Percentiles rank a stretch among this genome's conserved stretches.
These are phyloP conservation scores for Flaveria robusta DNA, from an alignment of 129 eudicot species.

Conservation along the genomic window DNA sequence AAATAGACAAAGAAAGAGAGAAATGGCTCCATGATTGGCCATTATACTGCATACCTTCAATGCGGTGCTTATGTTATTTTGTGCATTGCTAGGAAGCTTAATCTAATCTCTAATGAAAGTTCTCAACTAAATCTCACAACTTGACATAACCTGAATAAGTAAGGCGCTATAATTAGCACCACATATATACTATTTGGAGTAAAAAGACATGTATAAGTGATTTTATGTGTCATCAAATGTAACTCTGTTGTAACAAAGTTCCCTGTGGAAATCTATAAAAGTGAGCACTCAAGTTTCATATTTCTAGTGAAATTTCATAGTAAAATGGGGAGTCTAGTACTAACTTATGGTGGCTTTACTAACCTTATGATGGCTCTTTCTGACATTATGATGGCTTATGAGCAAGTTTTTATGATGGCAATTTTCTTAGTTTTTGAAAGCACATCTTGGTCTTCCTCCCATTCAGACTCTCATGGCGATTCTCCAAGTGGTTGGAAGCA, in stretches of 20 bases:
- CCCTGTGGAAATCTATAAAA: too few relatives aligned
- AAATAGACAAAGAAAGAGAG: neutral
- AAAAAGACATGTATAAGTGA: constrained; percentile 9
- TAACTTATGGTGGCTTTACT: too few relatives aligned
- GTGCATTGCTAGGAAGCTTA: constrained; percentile 90
- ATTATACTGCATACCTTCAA: constrained; percentile 55
- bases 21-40: constrained; percentile 10
- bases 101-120: constrained; percentile 75
- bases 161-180: constrained; percentile 21
- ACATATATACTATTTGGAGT: neutral
- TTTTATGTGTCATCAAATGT: constrained; percentile 31
- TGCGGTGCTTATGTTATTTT: constrained; percentile 93
- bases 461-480: too few relatives aligned
- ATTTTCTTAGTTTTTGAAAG: too few relatives aligned
- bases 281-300: too few relatives aligned
- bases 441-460: too few relatives aligned
- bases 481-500: too few relatives aligned
- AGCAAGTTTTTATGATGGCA: too few relatives aligned
- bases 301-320: too few relatives aligned
- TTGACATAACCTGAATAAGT: constrained; percentile 69
- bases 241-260: constrained; percentile 42
- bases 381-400: too few relatives aligned
- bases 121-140: constrained; percentile 93
- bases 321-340: too few relatives aligned
- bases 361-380: too few relatives aligned